phyloP scores from a whole-genome alignment of 2,329 filamentous ascomycete species.

The Ophiosphaerella korrae region DNA sequence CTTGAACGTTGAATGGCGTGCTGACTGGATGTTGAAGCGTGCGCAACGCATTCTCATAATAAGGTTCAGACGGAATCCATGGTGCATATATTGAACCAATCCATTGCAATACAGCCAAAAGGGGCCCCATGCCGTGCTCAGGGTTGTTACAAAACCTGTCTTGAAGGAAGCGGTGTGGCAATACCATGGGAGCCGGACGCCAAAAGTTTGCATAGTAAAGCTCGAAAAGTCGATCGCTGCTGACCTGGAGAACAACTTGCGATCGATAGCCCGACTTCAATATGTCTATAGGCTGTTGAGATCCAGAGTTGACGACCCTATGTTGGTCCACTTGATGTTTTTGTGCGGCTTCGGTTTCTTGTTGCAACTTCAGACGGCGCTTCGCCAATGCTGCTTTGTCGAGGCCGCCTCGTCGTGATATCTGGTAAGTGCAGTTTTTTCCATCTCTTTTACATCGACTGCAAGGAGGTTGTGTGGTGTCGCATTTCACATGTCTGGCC shows the following conservation, averaged over 20 bases:
- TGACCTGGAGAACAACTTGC: slow-evolving; percentile 23
- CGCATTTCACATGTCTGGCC: slow-evolving; percentile 37
- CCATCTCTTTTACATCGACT: slow-evolving; percentile 34
- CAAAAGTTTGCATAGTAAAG: slow-evolving; percentile 54
- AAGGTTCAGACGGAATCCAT: slow-evolving; percentile 28
- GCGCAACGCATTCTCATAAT: slow-evolving; percentile 24
- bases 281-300: background rate
- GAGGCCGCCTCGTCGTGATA: slow-evolving; percentile 35
- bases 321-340: slow-evolving; percentile 2
- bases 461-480: slow-evolving; percentile 32
- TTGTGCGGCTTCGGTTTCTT: slow-evolving; percentile 19
- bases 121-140: slow-evolving; percentile 20
- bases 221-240: slow-evolving; percentile 27
- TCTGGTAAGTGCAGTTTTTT: slow-evolving; percentile 33
- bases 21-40: slow-evolving; percentile 17
- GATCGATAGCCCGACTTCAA: background rate
- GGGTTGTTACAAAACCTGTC: slow-evolving; percentile 13
- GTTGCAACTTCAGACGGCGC: slow-evolving; percentile 24
- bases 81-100: slow-evolving; percentile 35
- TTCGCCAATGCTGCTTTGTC: slow-evolving; percentile 33
- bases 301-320: background rate
- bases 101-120: slow-evolving; percentile 32
- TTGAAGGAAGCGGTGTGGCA: slow-evolving; percentile 51
- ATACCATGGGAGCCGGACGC: slow-evolving; percentile 57
- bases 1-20: slow-evolving; percentile 68